These are phyloP conservation scores for Globisporangium carolinianum DNA, from an alignment of 352 stramenopile species.

Conservation along the genomic window DNA sequence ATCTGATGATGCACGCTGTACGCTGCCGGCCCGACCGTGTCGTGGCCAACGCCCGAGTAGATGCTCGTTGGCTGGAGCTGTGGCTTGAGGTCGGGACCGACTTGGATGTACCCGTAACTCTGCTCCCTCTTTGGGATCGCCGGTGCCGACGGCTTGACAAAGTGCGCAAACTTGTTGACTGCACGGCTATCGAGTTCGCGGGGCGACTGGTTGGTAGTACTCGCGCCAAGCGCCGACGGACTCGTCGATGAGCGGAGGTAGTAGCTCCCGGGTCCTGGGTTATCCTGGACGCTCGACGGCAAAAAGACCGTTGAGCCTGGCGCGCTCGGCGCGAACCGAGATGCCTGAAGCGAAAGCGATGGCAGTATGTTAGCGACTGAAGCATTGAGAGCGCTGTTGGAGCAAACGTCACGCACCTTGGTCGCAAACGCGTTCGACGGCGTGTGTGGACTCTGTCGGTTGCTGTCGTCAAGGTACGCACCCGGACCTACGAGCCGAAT, in stretches of 20 bases:
- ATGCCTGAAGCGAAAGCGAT: conserved; percentile 25
- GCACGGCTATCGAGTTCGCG: conserved; percentile 2
- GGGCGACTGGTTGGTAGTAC: conserved; percentile 19
- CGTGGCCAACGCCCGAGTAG: conserved; percentile 62
- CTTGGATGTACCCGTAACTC: conserved; percentile 63
- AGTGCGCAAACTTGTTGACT: conserved; percentile 29
- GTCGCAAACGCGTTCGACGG: conserved; percentile 65
- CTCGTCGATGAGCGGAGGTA: conserved; percentile 28
- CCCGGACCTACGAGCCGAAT: conserved; percentile 31
- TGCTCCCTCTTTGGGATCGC: conserved; percentile 69
- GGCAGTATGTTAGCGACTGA: neutral
- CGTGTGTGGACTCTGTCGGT: conserved; percentile 10
- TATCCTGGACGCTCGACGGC: conserved; percentile 63
- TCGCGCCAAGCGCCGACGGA: conserved; percentile 8
- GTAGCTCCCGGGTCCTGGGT: conserved; percentile 46
- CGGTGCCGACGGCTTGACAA: conserved; percentile 50
- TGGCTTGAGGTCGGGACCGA: conserved; percentile 28
- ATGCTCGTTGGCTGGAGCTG: conserved; percentile 36
- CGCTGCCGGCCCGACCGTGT: conserved; percentile 64
- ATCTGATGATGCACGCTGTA: conserved; percentile 50
- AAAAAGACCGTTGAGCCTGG: conserved; percentile 64
- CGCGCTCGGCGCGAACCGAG: conserved; percentile 62
- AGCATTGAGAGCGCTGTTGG: too few relatives aligned
- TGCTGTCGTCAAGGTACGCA: conserved; percentile 34
- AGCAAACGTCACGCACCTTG: conserved; percentile 26